Conservation (phyloP, 2,329 filamentous ascomycete genomes). For the Fusarium tjaetaba region DNA sequence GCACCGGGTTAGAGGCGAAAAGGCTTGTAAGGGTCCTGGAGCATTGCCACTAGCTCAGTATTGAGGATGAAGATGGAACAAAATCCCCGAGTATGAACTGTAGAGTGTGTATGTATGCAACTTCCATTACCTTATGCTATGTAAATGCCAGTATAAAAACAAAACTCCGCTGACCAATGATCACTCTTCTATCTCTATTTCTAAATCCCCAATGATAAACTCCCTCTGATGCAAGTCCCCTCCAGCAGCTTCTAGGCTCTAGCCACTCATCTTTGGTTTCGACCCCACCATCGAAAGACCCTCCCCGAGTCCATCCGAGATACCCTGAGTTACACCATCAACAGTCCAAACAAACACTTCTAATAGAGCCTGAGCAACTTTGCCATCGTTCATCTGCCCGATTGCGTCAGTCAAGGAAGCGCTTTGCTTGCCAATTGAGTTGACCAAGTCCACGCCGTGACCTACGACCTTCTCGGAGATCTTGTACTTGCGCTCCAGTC, state of each 20-base stretch:
- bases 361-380: conserved; percentile 67
- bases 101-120: neutral
- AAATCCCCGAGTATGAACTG: neutral
- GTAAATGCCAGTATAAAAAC: neutral
- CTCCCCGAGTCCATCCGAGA: conserved; percentile 69
- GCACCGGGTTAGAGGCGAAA: neutral
- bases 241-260: neutral
- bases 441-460: conserved; percentile 67
- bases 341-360: conserved; percentile 69
- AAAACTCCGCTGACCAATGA: neutral
- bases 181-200: conserved; percentile 10
- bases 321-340: conserved; percentile 70
- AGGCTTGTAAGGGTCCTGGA: neutral
- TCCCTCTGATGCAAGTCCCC: neutral
- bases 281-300: conserved; percentile 44
- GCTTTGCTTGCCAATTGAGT: conserved; percentile 65
- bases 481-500: conserved; percentile 73
- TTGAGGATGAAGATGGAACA: neutral
- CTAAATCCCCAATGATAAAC: conserved; percentile 4
- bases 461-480: conserved; percentile 79
- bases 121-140: neutral
- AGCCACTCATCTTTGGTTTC: conserved; percentile 5
- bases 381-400: conserved; percentile 70
- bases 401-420: conserved; percentile 66
- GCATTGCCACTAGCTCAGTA: neutral